These are phyloP conservation scores for Talaromyces sp. DNA, from an alignment of 2,329 filamentous ascomycete species.

Conservation along the genomic window DNA sequence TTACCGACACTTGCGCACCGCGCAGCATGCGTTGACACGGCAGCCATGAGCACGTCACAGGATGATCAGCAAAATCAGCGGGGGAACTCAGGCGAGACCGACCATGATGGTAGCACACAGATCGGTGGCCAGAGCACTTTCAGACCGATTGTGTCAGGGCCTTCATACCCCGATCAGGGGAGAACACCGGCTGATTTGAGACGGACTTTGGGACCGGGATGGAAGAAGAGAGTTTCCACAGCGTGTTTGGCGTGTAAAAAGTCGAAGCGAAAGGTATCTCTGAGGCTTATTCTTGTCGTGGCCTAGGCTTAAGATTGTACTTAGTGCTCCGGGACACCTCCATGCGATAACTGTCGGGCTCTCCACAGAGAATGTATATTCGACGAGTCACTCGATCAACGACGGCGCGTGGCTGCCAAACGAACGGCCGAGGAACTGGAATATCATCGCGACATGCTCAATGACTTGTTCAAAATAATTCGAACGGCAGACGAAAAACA, in stretches of 20 bases:
- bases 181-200: slow-evolving; percentile 11
- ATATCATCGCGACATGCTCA: slow-evolving; percentile 39
- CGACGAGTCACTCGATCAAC: slow-evolving; percentile 59
- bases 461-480: slow-evolving; percentile 36
- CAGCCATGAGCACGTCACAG: background rate
- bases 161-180: slow-evolving; percentile 21
- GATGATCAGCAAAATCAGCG: background rate
- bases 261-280: slow-evolving; percentile 37
- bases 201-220: slow-evolving; percentile 16
- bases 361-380: slow-evolving; percentile 47
- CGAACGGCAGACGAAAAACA: slow-evolving; percentile 32
- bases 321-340: slow-evolving; percentile 37
- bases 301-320: background rate
- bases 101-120: background rate
- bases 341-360: slow-evolving; percentile 39
- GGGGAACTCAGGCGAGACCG: background rate
- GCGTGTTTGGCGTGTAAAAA: slow-evolving; percentile 42
- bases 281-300: background rate
- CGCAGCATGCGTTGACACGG: slow-evolving; percentile 1
- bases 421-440: slow-evolving; percentile 40
- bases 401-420: slow-evolving; percentile 40
- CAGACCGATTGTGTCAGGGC: slow-evolving; percentile 26
- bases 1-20: background rate
- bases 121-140: slow-evolving; percentile 17
- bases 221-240: slow-evolving; percentile 40